Conservation (phyloP, 2,329 filamentous ascomycete species). For the Ampelomyces quisqualis region DNA sequence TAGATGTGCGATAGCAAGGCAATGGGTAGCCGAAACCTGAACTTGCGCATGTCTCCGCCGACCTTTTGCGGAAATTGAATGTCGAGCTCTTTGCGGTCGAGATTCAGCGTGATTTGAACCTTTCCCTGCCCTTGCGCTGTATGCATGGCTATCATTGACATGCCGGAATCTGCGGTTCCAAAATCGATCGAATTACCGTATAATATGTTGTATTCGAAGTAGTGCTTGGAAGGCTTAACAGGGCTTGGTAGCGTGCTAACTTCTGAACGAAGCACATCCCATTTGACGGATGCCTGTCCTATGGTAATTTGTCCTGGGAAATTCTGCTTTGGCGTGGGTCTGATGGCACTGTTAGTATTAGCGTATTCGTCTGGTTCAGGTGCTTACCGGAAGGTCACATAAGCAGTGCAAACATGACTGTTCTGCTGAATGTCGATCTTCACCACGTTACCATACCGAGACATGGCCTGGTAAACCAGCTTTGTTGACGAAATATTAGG, state of each 20-base stretch:
- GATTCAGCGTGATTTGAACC: conserved; percentile 46
- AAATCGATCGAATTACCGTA: conserved; percentile 57
- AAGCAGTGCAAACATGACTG: conserved; percentile 16
- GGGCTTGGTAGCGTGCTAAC: conserved; percentile 23
- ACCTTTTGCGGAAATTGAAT: conserved; percentile 47
- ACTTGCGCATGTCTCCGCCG: conserved; percentile 22
- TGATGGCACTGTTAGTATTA: conserved; percentile 6
- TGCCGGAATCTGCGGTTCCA: conserved; percentile 58
- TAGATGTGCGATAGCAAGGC: conserved; percentile 48
- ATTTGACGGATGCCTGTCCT: conserved; percentile 3
- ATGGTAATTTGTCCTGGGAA: conserved; percentile 15
- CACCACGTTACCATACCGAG: conserved; percentile 28
- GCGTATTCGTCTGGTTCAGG: not conserved
- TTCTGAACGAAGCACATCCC: conserved; percentile 4
- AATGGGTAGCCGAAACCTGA: conserved; percentile 50
- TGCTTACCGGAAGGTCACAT: conserved; percentile 28
- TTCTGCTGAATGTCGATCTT: conserved; percentile 30
- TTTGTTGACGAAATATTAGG: conserved; percentile 19
- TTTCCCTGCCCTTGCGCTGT: conserved; percentile 36
- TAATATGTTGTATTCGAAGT: conserved; percentile 30
- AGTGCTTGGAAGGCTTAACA: conserved; percentile 19
- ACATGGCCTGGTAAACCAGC: conserved; percentile 26
- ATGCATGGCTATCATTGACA: conserved; percentile 62
- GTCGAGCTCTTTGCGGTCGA: conserved; percentile 48
- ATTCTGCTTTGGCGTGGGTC: conserved; percentile 12